Base-by-base conservation (phyloP, 192 early-diverging fungal genomes). In the Coemansia sp. region DNA sequence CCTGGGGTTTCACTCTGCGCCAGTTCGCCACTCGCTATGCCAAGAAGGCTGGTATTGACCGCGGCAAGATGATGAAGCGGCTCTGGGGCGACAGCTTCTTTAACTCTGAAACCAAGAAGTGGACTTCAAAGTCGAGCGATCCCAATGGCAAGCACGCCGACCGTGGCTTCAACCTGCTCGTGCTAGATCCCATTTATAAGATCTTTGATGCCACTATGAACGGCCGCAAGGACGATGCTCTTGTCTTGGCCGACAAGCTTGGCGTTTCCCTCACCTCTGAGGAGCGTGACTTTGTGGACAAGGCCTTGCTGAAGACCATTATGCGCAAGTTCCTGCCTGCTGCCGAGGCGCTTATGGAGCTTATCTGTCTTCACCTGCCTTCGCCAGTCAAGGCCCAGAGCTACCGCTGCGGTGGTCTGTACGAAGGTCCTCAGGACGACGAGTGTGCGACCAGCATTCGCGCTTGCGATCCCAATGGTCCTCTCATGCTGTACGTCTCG, bases 41-140 rank as follows among this genome's bases (percentile, higher is more conserved):
- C 79, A 94, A 95, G 89, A 99, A 95, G 91, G 94, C 96, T 62
- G 95, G 95, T 89, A 91, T 96, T 63, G 93, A 95, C 81, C 86
- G 90, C 74, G 83, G 89, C 70, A 95, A 96, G 88, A 92, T 99
- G 90, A 96, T 97, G 95, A 60, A 67, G 65, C 89, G 90, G 77
- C 89, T 99, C 59, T 99, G 96, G 96, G 96, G 96, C 53, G 96
- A 99, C 81, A 95, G 94, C 91, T 99, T 90, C 91, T 99, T 97
- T 88, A 94, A 99, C 92, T 85, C 92, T 74, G 85, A 87, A 73
- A 94, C 95, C 85, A 95, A 95, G 89, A 99, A 99, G 89, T 97
- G 96, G 96, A 83, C 92, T 60, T 90, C 68, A 71, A 93, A 92
- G 86, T 61, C 72, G 69, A 84, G 61, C 62, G 90, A 89, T 81